Evolutionary conservation across 2,329 filamentous ascomycete genomes (phyloP), one percentile per base, ranked within the genome.

Genomic region (Arthroderma sp.): DNA sequence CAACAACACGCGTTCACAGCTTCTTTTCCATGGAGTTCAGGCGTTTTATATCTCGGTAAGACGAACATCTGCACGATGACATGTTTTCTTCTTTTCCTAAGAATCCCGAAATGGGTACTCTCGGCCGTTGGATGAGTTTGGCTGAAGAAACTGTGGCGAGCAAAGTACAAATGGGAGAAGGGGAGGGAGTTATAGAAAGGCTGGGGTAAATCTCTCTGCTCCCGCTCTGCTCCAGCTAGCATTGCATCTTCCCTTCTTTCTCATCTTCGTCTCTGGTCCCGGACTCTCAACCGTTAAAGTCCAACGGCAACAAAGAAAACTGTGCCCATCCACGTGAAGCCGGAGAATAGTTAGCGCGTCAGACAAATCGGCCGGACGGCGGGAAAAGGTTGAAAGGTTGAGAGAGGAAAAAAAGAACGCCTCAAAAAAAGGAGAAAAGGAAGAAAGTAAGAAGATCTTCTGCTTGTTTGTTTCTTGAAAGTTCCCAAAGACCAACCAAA

Each of bases 341-440:
- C 42, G 40, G 40, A 42, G 31, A 42, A 42, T 42, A 42, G 30
- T 42, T 42, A 42, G 30, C 39, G 29, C 39, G 39, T 22, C 15
- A 22, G 15, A 22, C 15, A 3, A 22, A 22, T 22, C 15, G 15
- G 15, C 15, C 15, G 15, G 15, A 22, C 15, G 15, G 15, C 15
- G 15, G 15, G 15, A 22, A 22, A 22, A 22, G 15, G 15, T 22
- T 22, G 15, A 22, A 22, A 22, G 29, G 39, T 31, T 31, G 9
- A 10, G 39, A 31, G 30, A 29, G 29, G 29, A 6, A 11, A 11
- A 31, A 40, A 9, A 11, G 29, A 40, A 6, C n/a, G 10, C 15
- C 11, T 27, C 28, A 27, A 27, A 8, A 27, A 33, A 33, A 9
- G 27, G 38, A 30, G 28, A 30, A 11, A 31, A 40, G 6, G 4